A percentile compares a stretch with the other conserved stretches of the same genome.
These are phyloP conservation scores for Penicillium olsonii DNA, from an alignment of 2,329 filamentous ascomycete genomes.

Conservation along the genomic window DNA sequence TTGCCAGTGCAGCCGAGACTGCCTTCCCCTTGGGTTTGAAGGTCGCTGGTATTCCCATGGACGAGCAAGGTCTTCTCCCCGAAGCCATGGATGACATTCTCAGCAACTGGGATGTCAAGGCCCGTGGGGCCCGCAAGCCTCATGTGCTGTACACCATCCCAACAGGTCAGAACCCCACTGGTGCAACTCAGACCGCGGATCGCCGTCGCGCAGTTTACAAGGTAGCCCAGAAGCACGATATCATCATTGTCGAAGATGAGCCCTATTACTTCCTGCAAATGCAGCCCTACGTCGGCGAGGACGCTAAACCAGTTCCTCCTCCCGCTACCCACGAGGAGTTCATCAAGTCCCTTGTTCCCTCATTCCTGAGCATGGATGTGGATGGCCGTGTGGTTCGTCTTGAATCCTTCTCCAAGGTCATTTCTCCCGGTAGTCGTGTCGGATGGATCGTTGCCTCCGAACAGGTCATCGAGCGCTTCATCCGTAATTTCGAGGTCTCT, in stretches of 20 bases:
- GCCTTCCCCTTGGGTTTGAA: conserved; percentile 64
- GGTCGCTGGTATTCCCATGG: conserved; percentile 64
- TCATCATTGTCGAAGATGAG: conserved; percentile 88
- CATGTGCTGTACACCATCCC: conserved; percentile 71
- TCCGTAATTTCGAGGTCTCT: conserved; percentile 77
- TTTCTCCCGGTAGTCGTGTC: conserved; percentile 76
- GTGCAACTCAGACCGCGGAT: conserved; percentile 71
- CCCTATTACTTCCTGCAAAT: conserved; percentile 92
- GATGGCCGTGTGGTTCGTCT: conserved; percentile 88
- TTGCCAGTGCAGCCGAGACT: conserved; percentile 72
- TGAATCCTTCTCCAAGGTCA: conserved; percentile 91
- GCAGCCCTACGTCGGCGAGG: conserved; percentile 67
- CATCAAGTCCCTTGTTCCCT: conserved; percentile 70
- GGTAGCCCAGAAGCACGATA: conserved; percentile 78
- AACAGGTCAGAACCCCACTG: conserved; percentile 88
- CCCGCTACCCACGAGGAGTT: conserved; percentile 71
- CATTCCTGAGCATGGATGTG: conserved; percentile 74
- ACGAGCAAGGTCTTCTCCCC: conserved; percentile 65
- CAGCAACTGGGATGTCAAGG: conserved; percentile 63
- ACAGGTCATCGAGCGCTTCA: conserved; percentile 80
- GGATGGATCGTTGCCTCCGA: conserved; percentile 90
- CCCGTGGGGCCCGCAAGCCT: conserved; percentile 63
- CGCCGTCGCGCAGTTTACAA: conserved; percentile 73
- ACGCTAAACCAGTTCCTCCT: conserved; percentile 54
- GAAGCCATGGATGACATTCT: conserved; percentile 64